Conservation (phyloP, 2,329 filamentous ascomycete genomes). For the Talaromyces sp. region DNA sequence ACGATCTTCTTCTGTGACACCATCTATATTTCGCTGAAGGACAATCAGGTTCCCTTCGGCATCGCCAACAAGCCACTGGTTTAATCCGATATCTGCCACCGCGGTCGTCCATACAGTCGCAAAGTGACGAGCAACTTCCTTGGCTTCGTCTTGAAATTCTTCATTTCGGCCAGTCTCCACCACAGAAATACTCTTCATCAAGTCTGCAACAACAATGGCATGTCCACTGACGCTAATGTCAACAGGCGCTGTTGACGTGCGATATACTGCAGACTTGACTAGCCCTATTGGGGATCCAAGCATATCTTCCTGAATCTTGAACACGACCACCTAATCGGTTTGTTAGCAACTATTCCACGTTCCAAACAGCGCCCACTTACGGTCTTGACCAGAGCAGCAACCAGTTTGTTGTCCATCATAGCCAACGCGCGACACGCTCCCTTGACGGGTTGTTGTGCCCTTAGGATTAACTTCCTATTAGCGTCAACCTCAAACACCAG, state of each 20-base stretch:
- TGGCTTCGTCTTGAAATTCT: conserved; percentile 15
- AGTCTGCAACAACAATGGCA: conserved; percentile 76
- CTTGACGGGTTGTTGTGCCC: conserved; percentile 65
- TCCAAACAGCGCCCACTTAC: conserved; percentile 41
- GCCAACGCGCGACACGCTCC: conserved; percentile 77
- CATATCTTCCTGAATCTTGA: conserved; percentile 39
- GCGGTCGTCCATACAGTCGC: conserved; percentile 79
- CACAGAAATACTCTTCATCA: conserved; percentile 88
- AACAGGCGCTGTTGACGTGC: conserved; percentile 77
- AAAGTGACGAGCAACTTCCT: conserved; percentile 73
- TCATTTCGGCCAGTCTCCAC: conserved; percentile 56
- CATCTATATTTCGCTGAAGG: conserved; percentile 66
- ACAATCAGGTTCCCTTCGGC: conserved; percentile 83
- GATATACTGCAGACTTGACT: conserved; percentile 67
- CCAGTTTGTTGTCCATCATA: conserved; percentile 69
- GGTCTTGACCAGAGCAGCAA: conserved; percentile 86
- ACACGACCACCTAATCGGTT: conserved; percentile 51
- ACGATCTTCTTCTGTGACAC: conserved; percentile 69
- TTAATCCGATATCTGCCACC: conserved; percentile 64
- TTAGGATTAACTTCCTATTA: conserved; percentile 65
- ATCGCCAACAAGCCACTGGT: conserved; percentile 78
- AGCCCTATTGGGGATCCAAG: conserved; percentile 46
- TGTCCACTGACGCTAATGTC: conserved; percentile 70
- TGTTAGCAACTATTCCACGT: conserved; percentile 14
- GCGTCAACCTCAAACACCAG: conserved; percentile 72